These are phyloP conservation scores for Rhodotorula glutinis DNA, from an alignment of 1,284 basidiomycete species.

Conservation along the genomic window DNA sequence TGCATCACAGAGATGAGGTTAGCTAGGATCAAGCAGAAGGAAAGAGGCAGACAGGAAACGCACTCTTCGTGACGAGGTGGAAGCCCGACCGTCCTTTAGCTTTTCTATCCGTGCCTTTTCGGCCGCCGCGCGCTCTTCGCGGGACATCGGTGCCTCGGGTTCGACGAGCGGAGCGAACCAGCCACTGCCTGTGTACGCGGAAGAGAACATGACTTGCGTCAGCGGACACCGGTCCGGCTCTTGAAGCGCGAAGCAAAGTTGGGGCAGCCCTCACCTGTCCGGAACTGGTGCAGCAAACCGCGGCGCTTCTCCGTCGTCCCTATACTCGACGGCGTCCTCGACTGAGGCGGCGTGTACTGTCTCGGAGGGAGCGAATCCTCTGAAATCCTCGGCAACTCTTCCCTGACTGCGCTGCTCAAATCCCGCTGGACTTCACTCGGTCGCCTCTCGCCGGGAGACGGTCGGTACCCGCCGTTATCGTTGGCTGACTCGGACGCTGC, in stretches of 20 bases:
- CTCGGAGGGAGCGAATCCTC: slow-evolving; percentile 4
- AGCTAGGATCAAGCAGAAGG: no score
- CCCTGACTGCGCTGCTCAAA: slow-evolving; percentile 13
- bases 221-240: background rate
- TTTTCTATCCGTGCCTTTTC: slow-evolving; percentile 29
- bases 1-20: background rate
- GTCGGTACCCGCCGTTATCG: background rate
- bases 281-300: slow-evolving; percentile 20
- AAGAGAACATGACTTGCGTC: background rate
- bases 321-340: background rate
- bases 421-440: slow-evolving; percentile 16
- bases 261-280: slow-evolving; percentile 10
- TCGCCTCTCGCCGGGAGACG: background rate
- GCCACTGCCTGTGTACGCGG: slow-evolving; percentile 17
- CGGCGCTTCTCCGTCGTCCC: background rate
- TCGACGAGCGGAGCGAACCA: slow-evolving; percentile 38
- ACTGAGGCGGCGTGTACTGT: slow-evolving; percentile 1
- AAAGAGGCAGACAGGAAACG: background rate
- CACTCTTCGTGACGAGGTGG: slow-evolving; percentile 1
- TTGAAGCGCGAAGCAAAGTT: background rate
- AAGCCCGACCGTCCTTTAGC: slow-evolving; percentile 20
- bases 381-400: slow-evolving; percentile 15
- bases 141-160: slow-evolving; percentile 8
- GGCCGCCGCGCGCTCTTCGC: slow-evolving; percentile 11
- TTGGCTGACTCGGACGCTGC: background rate